phyloP scores from a whole-genome alignment of 78 protist species.

The Dictyostelium discoideum region dicty_2.7 NC_007090.3:3515501-3516000 shows the following conservation, averaged over 20 bases:
- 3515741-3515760: constrained; percentile 31
- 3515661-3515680: background rate
- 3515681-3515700: constrained; percentile 17
- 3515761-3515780: background rate
- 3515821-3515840: constrained; percentile 24
- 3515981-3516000: background rate
- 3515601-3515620: constrained; percentile 16
- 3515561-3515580: constrained; percentile 53
- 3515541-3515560: constrained; percentile 18
- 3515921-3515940: constrained; percentile 32
- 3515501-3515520: constrained; percentile 5
- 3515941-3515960: constrained; percentile 1
- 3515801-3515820: constrained; percentile 21
- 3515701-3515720: constrained; percentile 23
- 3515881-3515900: constrained; percentile 17
- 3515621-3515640: background rate
- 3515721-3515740: constrained; percentile 46
- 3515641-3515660: background rate
- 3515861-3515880: constrained; percentile 1
- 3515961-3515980: background rate
- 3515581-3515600: constrained; percentile 51
- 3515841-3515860: background rate
- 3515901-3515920: constrained; percentile 17
- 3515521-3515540: constrained; percentile 29
- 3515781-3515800: constrained; percentile 52